Conservation (phyloP, 2,329 filamentous ascomycete species). For the Fusarium sp. region DNA sequence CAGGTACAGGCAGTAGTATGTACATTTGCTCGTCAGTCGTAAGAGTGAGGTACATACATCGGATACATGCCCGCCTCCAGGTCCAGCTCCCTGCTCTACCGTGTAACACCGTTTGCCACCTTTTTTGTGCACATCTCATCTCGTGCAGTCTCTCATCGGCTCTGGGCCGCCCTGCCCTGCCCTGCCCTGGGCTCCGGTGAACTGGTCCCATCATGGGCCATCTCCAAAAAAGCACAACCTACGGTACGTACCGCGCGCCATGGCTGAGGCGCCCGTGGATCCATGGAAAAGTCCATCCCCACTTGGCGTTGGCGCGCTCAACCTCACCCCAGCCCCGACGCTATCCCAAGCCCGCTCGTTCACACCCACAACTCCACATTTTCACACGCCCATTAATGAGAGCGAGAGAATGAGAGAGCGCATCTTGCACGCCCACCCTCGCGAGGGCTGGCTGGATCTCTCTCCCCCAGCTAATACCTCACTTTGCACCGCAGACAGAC, state of each 20-base stretch:
- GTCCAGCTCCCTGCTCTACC: not conserved
- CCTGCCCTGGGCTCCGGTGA: conserved; percentile 13
- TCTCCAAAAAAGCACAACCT: conserved; percentile 12
- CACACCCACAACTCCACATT: conserved; percentile 27
- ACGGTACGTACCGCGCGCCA: conserved; percentile 20
- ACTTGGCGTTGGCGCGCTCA: conserved; percentile 34
- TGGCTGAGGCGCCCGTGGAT: conserved; percentile 17
- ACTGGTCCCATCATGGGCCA: conserved; percentile 24
- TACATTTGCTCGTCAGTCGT: not conserved
- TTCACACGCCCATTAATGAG: conserved; percentile 18
- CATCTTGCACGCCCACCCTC: conserved; percentile 19
- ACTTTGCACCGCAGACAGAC: conserved; percentile 14
- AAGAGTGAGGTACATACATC: not conserved
- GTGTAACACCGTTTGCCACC: not conserved
- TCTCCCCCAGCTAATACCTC: conserved; percentile 26
- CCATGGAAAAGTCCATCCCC: conserved; percentile 1
- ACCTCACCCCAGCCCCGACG: conserved; percentile 36
- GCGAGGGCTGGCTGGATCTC: not conserved
- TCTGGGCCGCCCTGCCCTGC: not conserved
- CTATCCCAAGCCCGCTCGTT: conserved; percentile 30
- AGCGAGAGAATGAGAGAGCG: not conserved
- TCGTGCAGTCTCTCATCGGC: not conserved
- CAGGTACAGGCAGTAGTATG: not conserved
- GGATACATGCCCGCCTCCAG: not conserved
- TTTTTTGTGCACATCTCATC: not conserved